Evolutionary conservation across 305 asterid genomes (phyloP).

Genomic region (Coffea humblotiana): DNA sequence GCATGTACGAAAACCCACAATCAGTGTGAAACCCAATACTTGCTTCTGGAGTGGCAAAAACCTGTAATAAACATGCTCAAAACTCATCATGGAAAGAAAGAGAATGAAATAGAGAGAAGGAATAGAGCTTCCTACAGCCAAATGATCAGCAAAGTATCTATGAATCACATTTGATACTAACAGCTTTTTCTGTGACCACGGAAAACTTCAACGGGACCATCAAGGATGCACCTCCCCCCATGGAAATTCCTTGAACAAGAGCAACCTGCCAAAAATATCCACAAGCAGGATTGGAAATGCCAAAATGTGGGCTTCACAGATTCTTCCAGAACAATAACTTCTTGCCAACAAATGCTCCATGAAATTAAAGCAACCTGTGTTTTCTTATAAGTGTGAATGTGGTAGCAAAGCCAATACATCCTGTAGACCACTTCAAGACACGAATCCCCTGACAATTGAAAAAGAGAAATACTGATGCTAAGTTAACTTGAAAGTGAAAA

Average conservation of each 20-base stretch:
- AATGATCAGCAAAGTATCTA: not conserved
- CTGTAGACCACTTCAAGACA: constrained; percentile 78
- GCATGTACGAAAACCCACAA: constrained; percentile 85
- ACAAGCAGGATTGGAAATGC: constrained; percentile 4
- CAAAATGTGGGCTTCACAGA: not conserved
- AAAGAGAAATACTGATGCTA: constrained; percentile 14
- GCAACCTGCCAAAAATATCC: constrained; percentile 55
- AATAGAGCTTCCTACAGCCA: not conserved
- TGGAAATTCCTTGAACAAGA: constrained; percentile 80
- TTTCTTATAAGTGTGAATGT: constrained; percentile 82
- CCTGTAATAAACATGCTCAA: constrained; percentile 30
- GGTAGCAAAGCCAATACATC: constrained; percentile 98
- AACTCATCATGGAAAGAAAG: not conserved
- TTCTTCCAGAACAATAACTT: constrained; percentile 6
- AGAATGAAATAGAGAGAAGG: constrained; percentile 4
- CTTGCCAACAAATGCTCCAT: not conserved
- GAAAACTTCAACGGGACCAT: constrained; percentile 89
- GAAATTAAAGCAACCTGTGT: constrained; percentile 40
- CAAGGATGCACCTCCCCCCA: constrained; percentile 96
- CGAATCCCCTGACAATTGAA: constrained; percentile 70
- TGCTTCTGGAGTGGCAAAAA: constrained; percentile 92
- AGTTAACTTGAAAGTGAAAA: constrained; percentile 18
- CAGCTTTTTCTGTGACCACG: constrained; percentile 84
- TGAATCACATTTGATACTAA: constrained; percentile 33
- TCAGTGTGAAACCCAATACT: constrained; percentile 89